Base-by-base conservation (phyloP, 345 rosid genomes). In the Eucalyptus globulus region DNA sequence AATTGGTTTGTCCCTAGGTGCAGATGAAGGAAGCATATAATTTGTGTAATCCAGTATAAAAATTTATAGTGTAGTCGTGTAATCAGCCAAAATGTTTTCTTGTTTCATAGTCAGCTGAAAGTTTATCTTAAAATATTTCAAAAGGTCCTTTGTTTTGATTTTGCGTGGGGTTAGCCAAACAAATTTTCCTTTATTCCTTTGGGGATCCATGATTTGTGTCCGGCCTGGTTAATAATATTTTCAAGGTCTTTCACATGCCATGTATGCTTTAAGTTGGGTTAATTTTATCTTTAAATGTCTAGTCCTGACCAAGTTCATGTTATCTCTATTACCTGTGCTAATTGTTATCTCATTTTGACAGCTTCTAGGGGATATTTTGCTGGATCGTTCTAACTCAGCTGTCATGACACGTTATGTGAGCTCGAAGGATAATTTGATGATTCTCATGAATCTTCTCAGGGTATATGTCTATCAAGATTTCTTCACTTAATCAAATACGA, bases 401-500 rank as follows among this genome's bases (percentile, higher is more conserved):
- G 95, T 94, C 88, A 96, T 96, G 98, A 88, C 92, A 50, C 93
- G 92, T 37, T 96, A 96, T 43, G 95, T 96, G 90, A 95, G 95
- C 94, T 95, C 96, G 53, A 89, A 91, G 90, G 94, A 94, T 86
- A 94, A 96, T 92, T 89, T 95, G 94, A 94, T 95, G 93, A 94
- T 96, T 88, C 94, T 95, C 83, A 96, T 96, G 97, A 96, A 95
- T 93, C 98, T 96, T 86, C 93, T 95, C 19, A 93, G 98, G 90
- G 97, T 96, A 93, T 24, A 88, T 45, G 56, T 50, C 43, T 86
- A 11, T 80, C 53, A 4, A 65, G 60, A 87, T 86, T 44, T 86
- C 87, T 51, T 51, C 67, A 34, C 31, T 26, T 16, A 34, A 51
- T 87, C 67, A 87, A 44, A 76, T 88, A 88, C 21, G 24, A 9